Conservation (phyloP, 148 eudicot species). For the Vaccinium myrtillus region DNA sequence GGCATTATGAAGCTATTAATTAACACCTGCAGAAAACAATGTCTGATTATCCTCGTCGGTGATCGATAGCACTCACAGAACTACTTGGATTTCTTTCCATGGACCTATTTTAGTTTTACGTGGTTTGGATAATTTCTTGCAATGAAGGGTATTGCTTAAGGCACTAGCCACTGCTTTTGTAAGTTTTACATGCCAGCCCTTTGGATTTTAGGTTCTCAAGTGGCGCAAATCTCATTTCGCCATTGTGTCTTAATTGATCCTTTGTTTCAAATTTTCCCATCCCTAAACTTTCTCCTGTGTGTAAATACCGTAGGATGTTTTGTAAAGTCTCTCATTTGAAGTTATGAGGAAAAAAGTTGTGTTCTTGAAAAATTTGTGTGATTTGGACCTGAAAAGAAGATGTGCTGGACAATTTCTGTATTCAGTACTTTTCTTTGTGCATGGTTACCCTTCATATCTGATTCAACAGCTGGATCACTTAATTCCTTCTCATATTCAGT, state of each 20-base stretch:
- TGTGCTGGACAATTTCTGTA: not conserved
- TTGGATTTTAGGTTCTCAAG: slow-evolving; percentile 5
- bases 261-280: not conserved
- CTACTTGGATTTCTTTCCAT: not conserved
- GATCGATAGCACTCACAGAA: not conserved
- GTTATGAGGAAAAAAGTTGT: not conserved
- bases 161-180: slow-evolving; percentile 4
- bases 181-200: not conserved
- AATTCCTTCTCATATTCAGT: slow-evolving; percentile 41
- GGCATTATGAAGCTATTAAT: not conserved
- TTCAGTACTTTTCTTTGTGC: not conserved
- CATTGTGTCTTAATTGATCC: not conserved
- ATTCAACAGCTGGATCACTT: slow-evolving; percentile 11
- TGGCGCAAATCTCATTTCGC: not conserved
- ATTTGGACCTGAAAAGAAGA: not conserved
- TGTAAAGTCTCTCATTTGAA: slow-evolving; percentile 7
- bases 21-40: not conserved
- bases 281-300: not conserved
- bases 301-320: not conserved
- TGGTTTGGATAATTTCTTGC: slow-evolving; percentile 7
- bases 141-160: slow-evolving; percentile 3
- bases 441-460: not conserved
- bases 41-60: not conserved
- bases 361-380: not conserved
- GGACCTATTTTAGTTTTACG: not conserved